Percentiles rank a stretch among this genome's conserved stretches.
Evolutionary conservation across 805 yeast species (phyloP).

Genomic region (Lipomyces sp.): DNA sequence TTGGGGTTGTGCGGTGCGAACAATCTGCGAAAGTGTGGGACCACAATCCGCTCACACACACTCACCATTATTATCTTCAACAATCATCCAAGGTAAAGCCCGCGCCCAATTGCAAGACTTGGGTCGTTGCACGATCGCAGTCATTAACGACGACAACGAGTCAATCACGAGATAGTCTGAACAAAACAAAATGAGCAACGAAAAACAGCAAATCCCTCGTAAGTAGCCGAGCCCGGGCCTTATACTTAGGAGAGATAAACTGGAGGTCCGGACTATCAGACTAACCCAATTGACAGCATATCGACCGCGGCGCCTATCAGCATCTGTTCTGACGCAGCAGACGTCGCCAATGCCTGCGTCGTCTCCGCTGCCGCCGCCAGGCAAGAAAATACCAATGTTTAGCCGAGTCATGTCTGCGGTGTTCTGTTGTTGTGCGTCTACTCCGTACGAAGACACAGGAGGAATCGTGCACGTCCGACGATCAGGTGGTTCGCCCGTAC

Average conservation of each 20-base stretch:
- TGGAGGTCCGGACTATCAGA: not conserved
- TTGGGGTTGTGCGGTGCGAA: too few species aligned
- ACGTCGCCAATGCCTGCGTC: not conserved
- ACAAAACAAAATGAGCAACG: not conserved
- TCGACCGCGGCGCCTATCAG: not conserved
- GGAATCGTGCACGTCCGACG: conserved; percentile 2
- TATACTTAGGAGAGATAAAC: too few species aligned
- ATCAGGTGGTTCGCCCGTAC: not conserved
- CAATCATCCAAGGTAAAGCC: too few species aligned
- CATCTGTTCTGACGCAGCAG: not conserved
- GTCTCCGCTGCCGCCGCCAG: not conserved
- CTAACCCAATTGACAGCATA: not conserved
- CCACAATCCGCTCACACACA: too few species aligned
- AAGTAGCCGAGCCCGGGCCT: not conserved
- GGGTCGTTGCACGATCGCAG: too few species aligned
- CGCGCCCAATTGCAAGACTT: too few species aligned
- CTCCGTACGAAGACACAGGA: conserved; percentile 1
- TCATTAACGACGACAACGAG: too few species aligned
- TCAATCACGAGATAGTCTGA: too few species aligned
- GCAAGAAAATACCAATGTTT: conserved; percentile 16
- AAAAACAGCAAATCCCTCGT: not conserved
- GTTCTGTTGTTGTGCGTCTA: conserved; percentile 21
- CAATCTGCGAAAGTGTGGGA: too few species aligned
- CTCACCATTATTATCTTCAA: too few species aligned
- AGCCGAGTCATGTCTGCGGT: conserved; percentile 21